phyloP scores from a whole-genome alignment of 148 eudicot genomes.

The Arctostaphylos glauca region DNA sequence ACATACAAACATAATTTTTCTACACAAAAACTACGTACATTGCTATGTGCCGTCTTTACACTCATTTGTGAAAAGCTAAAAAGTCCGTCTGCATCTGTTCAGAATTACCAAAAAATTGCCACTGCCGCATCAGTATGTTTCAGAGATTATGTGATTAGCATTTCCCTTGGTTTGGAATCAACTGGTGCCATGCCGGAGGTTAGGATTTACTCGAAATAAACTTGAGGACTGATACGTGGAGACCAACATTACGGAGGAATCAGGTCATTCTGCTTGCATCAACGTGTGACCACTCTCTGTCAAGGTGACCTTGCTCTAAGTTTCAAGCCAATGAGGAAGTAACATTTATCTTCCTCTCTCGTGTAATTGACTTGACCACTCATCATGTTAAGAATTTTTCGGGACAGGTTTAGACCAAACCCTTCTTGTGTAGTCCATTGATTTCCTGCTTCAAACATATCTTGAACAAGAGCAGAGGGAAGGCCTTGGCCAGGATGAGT shows the following conservation, averaged over 20 bases:
- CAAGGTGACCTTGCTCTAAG: conserved; percentile 10
- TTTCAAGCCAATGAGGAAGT: conserved; percentile 25
- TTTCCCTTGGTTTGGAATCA: background rate
- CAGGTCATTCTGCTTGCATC: background rate
- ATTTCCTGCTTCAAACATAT: conserved; percentile 28
- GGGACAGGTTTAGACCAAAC: conserved; percentile 25
- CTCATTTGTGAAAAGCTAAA: background rate
- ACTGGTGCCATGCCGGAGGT: background rate
- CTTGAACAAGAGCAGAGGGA: conserved; percentile 30
- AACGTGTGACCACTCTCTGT: background rate
- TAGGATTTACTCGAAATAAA: background rate
- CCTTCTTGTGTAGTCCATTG: conserved; percentile 26
- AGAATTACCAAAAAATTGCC: background rate
- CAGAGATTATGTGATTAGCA: background rate
- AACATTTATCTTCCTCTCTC: conserved; percentile 27
- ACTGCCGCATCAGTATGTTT: background rate
- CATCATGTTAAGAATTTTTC: conserved; percentile 32
- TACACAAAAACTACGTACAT: too few relatives aligned
- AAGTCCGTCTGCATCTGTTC: too few relatives aligned
- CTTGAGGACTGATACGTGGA: background rate
- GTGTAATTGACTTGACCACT: conserved; percentile 27
- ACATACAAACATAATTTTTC: too few relatives aligned
- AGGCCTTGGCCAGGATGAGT: conserved; percentile 38
- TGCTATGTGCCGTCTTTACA: too few relatives aligned
- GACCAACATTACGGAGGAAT: background rate